Base-by-base conservation (phyloP, 208 protist genomes). In the Naegleria gruberi region DNA sequence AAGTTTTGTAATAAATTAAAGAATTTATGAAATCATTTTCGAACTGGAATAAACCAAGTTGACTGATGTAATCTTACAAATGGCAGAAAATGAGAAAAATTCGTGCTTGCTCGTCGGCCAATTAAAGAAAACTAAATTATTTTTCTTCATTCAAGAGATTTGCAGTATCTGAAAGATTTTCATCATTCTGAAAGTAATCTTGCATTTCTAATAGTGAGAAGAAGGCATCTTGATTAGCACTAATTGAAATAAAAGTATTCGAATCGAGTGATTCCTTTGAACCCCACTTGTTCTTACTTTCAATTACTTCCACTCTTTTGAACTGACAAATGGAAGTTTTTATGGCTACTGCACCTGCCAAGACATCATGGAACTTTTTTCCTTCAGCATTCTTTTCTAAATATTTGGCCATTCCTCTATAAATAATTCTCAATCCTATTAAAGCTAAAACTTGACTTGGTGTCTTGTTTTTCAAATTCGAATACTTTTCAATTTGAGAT, bases 1-100 rank as follows among this genome's bases (percentile, higher is more conserved):
- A 95, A 89, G 87, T 82, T 7, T 87, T 55, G 12, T 47, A 45
- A 74, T 55, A 37, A 8, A 83, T 34, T 73, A 55, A 83, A 43
- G 4, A 65, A 19, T 55, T 19, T 19, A 19, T 55, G 46, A 55
- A 55, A 55, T 55, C 5, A 55, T 55, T n/a, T n/a, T n/a, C n/a
- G n/a, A n/a, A n/a, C n/a, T n/a, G n/a, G n/a, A n/a, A n/a, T n/a
- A n/a, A n/a, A n/a, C n/a, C n/a, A n/a, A n/a, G n/a, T n/a, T n/a
- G n/a, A n/a, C n/a, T n/a, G n/a, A n/a, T n/a, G n/a, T n/a, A n/a
- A n/a, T n/a, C n/a, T n/a, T n/a, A n/a, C n/a, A n/a, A n/a, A n/a
- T n/a, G n/a, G n/a, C n/a, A n/a, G n/a, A n/a, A n/a, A n/a, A n/a
- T n/a, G n/a, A n/a, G n/a, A n/a, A n/a, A n/a, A n/a, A n/a, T n/a